Evolutionary conservation across 2,329 filamentous ascomycete species (phyloP), one percentile per base, ranked within the genome.

Genomic region (Aureobasidium sp.): DNA sequence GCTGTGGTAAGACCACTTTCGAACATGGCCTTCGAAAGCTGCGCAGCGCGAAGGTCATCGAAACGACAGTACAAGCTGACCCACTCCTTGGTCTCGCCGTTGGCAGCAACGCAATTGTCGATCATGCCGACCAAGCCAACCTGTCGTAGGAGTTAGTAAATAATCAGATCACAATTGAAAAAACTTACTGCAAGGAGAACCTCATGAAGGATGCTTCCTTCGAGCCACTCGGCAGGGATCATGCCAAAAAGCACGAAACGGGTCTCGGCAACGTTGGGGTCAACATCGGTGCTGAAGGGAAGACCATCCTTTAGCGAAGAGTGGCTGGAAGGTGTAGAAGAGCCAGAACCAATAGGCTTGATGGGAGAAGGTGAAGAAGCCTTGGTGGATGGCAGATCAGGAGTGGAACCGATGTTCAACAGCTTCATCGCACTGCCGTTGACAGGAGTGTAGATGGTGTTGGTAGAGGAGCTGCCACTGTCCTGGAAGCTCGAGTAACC

Each of bases 41-140:
- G 37, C 64, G 75, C 71, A 25, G 74, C 70, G 22, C 66, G 64
- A n/a, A 77, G 64, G 59, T 73, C 70, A 60, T 79, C 75, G 65
- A 77, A 78, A 57, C 69, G 69, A 48, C 76, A 49, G 62, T 61
- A 66, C 22, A 68, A 29, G 5, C 44, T 64, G 48, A 65, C 29
- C 15, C 22, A 44, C 15, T 22, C 20, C 5, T 17, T 11, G 7
- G 17, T 8, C 1, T 62, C 60, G 11, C 37, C 44, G 7, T 9
- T 3, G 9, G 31, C 37, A 8, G 11, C 3, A 4, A 53, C 49
- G 34, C 25, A 31, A 9, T 17, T 29, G 22, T 37, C 31, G 17
- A 58, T 12, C 20, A 58, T 3, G 7, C 7, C 17, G 3, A 17
- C 15, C 2, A 62, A 12, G 3, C 42, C 37, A 27, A 25, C 25